phyloP scores from a whole-genome alignment of 345 rosid species.

The Syzygium aromaticum region DNA sequence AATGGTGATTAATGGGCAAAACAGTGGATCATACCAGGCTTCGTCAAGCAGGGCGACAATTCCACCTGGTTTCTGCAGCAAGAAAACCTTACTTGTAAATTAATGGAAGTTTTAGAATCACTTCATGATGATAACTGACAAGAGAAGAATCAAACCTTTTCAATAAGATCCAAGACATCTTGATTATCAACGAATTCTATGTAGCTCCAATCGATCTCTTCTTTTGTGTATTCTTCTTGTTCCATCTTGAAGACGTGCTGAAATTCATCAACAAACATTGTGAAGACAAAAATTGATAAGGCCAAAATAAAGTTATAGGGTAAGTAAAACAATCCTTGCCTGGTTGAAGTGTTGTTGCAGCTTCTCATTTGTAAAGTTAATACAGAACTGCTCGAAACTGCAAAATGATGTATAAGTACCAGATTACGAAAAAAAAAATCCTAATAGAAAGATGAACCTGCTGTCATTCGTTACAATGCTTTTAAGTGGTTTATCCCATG shows the following conservation, averaged over 20 bases:
- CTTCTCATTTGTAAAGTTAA: conserved; percentile 94
- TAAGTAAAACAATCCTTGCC: conserved; percentile 26
- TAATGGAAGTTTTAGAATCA: neutral
- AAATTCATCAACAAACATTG: conserved; percentile 9
- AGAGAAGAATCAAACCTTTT: conserved; percentile 44
- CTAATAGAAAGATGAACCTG: neutral
- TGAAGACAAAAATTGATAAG: neutral
- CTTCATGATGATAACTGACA: neutral
- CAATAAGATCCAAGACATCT: conserved; percentile 91
- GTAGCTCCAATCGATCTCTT: conserved; percentile 91
- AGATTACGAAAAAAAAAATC: neutral
- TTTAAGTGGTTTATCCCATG: neutral
- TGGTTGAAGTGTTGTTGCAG: conserved; percentile 97
- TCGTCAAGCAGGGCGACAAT: conserved; percentile 16
- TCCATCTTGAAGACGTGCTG: conserved; percentile 99
- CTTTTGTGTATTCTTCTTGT: conserved; percentile 96
- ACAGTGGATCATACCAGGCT: conserved; percentile 7
- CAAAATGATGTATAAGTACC: neutral
- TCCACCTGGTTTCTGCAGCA: conserved; percentile 18
- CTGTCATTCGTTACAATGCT: neutral
- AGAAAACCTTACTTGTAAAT: neutral
- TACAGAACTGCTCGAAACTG: conserved; percentile 97
- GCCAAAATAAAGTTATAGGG: neutral
- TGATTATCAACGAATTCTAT: conserved; percentile 96
- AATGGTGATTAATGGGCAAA: neutral